Evolutionary conservation across 257 asterid genomes (phyloP).

Genomic region (Marsdenia floribunda): DNA sequence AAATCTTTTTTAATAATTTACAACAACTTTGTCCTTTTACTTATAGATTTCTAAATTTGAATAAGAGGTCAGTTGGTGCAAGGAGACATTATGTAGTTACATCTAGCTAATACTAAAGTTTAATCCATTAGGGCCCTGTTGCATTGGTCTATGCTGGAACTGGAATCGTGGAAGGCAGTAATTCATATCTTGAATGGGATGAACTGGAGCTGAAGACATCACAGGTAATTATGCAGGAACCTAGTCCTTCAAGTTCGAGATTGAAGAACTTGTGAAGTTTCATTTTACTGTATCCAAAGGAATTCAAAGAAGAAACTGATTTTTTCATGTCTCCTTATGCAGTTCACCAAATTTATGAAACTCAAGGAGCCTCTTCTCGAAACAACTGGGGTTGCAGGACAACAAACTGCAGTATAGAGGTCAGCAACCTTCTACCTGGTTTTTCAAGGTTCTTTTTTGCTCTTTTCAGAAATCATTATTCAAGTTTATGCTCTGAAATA

Average conservation of each 20-base stretch:
- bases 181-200: slow-evolving; percentile 73
- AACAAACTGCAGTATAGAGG: slow-evolving; percentile 11
- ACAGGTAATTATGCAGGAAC: slow-evolving; percentile 43
- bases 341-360: slow-evolving; percentile 83
- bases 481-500: background rate
- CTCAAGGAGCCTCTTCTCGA: slow-evolving; percentile 39
- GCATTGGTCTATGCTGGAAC: slow-evolving; percentile 83
- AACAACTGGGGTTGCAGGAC: slow-evolving; percentile 22
- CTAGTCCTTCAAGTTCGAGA: background rate
- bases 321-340: slow-evolving; percentile 9
- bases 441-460: background rate
- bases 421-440: background rate
- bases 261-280: background rate
- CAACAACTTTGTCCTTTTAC: background rate
- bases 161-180: slow-evolving; percentile 81
- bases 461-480: background rate
- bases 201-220: slow-evolving; percentile 84
- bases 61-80: background rate
- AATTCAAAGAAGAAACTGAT: background rate
- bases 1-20: background rate
- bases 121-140: slow-evolving; percentile 43
- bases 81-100: background rate
- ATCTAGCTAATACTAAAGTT: background rate
- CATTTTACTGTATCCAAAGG: slow-evolving; percentile 2
- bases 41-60: background rate